Conservation (phyloP, 768 basidiomycete genomes). For the Podaxis mareebaensis region DNA sequence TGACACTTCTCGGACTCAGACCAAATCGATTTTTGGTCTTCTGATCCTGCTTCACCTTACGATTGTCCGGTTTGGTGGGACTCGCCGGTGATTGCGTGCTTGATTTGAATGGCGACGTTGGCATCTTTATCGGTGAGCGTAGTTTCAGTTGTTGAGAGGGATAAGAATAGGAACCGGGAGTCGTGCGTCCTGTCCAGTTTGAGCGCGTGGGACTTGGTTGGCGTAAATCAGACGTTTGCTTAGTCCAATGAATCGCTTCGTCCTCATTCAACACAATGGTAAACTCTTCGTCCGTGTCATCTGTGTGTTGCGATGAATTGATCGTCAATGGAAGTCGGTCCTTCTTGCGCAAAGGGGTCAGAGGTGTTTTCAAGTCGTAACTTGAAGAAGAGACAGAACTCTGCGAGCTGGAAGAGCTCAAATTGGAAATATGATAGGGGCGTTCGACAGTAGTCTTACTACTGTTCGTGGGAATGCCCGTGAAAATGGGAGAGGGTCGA, state of each 20-base stretch:
- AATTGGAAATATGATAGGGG: background rate
- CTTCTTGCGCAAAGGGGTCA: background rate
- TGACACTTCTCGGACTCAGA: background rate
- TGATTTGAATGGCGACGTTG: background rate
- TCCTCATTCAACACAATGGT: slow-evolving; percentile 11
- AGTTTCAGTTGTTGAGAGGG: background rate
- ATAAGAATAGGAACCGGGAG: background rate
- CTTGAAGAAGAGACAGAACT: slow-evolving; percentile 10
- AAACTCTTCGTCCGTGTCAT: slow-evolving; percentile 8
- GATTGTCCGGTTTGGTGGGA: slow-evolving; percentile 1
- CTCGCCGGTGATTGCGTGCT: slow-evolving; percentile 6
- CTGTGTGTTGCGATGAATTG: background rate
- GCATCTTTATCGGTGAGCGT: background rate
- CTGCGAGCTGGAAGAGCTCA: slow-evolving; percentile 8
- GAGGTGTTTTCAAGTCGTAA: background rate
- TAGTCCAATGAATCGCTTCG: slow-evolving; percentile 11
- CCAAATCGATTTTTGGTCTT: background rate
- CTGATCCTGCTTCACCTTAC: background rate
- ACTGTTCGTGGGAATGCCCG: background rate
- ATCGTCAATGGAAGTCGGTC: background rate
- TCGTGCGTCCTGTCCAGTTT: background rate
- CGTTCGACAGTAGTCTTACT: background rate
- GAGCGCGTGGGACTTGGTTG: slow-evolving; percentile 14
- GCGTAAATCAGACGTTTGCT: slow-evolving; percentile 14
- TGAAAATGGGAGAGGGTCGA: slow-evolving; percentile 9